Percentiles rank a stretch among this genome's conserved stretches.
phyloP scores from a whole-genome alignment of 2,329 filamentous ascomycete species.

The Nannizziopsis barbatae region DNA sequence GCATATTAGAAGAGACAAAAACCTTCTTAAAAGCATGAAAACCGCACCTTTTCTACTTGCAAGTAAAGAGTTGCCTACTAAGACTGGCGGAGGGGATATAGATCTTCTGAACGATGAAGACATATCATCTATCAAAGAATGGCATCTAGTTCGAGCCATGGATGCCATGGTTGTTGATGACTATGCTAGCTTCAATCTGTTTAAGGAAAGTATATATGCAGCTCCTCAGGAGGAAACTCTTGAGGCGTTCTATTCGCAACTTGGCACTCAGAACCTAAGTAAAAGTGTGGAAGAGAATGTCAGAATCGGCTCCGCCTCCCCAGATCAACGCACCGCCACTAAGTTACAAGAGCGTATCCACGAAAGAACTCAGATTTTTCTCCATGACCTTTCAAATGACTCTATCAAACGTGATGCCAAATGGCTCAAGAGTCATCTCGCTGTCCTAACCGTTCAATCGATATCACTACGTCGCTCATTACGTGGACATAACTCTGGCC shows the following conservation, averaged over 20 bases:
- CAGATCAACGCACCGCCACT: conserved; percentile 57
- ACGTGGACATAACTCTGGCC: conserved; percentile 55
- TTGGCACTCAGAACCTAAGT: conserved; percentile 68
- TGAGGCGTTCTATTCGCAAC: conserved; percentile 70
- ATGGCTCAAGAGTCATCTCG: conserved; percentile 81
- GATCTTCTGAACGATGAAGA: conserved; percentile 48
- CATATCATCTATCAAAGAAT: conserved; percentile 59
- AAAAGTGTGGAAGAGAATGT: conserved; percentile 67
- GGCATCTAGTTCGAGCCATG: conserved; percentile 59
- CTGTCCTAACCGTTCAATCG: conserved; percentile 64
- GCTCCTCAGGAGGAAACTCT: conserved; percentile 82
- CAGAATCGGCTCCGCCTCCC: conserved; percentile 54
- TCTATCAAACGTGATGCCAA: conserved; percentile 74
- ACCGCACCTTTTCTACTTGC: conserved; percentile 67
- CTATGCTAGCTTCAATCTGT: conserved; percentile 76
- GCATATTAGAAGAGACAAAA: conserved; percentile 64
- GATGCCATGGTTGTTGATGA: conserved; percentile 76
- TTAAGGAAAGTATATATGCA: conserved; percentile 72
- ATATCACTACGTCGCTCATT: conserved; percentile 70
- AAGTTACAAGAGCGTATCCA: conserved; percentile 69
- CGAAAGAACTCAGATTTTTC: conserved; percentile 78
- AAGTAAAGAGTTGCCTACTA: conserved; percentile 46
- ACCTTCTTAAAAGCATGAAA: conserved; percentile 65
- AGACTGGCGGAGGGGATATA: conserved; percentile 19
- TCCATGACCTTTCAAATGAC: conserved; percentile 70